These are phyloP conservation scores for Salix brachista DNA, from an alignment of 345 rosid genomes.

Conservation along the genomic window DNA sequence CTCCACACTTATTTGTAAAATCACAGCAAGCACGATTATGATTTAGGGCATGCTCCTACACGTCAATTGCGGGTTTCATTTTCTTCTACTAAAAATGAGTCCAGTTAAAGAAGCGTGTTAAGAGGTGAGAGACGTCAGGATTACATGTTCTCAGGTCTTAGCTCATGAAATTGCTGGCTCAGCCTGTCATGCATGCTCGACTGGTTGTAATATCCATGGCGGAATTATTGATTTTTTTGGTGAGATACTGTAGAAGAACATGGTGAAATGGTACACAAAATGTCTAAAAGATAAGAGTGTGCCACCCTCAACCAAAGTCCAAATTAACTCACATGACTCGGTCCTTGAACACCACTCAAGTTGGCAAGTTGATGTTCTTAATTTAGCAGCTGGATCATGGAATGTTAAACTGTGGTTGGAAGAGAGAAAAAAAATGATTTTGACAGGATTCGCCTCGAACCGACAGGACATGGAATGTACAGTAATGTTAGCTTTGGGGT, in stretches of 20 bases:
- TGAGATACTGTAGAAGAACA: not conserved
- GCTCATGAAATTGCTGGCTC: no score
- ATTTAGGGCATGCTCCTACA: not conserved
- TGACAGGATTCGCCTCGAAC: no score
- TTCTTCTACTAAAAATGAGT: not conserved
- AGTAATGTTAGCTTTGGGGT: no score
- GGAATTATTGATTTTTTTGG: not conserved
- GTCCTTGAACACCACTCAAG: not conserved
- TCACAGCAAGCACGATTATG: not conserved
- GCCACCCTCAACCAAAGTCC: conserved; percentile 2
- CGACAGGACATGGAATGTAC: no score
- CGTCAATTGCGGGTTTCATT: not conserved
- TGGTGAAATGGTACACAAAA: not conserved
- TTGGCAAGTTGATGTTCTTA: conserved; percentile 1
- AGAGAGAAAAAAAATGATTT: no score
- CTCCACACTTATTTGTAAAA: no score
- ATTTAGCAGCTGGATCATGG: not conserved
- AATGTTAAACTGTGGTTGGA: not conserved
- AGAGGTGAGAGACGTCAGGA: not conserved
- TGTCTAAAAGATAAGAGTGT: not conserved
- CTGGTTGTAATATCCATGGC: no score
- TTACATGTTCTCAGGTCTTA: not conserved
- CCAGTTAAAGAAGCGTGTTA: not conserved
- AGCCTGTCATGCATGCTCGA: no score
- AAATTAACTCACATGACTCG: not conserved